Evolutionary conservation across 192 early-diverging fungal species (phyloP).

Genomic region (Mortierella alpina): DNA sequence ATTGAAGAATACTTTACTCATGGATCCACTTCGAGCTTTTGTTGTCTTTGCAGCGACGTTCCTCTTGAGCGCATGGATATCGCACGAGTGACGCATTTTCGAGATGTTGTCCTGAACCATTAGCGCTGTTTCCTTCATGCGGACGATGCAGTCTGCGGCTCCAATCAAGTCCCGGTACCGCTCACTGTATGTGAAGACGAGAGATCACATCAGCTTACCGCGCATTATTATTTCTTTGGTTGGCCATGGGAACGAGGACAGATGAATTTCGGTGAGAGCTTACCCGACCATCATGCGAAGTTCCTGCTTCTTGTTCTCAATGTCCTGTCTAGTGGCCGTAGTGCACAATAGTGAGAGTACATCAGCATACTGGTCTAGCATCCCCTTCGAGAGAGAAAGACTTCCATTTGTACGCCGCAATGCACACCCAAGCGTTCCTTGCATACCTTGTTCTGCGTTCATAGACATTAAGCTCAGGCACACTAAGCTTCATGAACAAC

Average conservation of each 20-base stretch:
- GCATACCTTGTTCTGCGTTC: constrained; percentile 61
- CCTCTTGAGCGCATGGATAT: constrained; percentile 64
- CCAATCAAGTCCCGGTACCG: constrained; percentile 88
- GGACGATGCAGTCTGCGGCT: constrained; percentile 82
- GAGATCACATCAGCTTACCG: not conserved
- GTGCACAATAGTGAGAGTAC: not conserved
- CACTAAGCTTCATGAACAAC: constrained; percentile 53
- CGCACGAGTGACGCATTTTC: constrained; percentile 67
- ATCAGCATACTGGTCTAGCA: not conserved
- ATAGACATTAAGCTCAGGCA: constrained; percentile 58
- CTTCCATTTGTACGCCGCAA: not conserved
- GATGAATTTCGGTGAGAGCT: not conserved
- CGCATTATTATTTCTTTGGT: not conserved
- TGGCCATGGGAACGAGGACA: not conserved
- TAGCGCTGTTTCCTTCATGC: constrained; percentile 71
- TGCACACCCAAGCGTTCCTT: not conserved
- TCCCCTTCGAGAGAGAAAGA: not conserved
- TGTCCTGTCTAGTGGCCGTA: constrained; percentile 66
- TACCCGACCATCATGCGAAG: constrained; percentile 89
- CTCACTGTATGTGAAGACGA: constrained; percentile 63
- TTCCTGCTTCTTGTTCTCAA: constrained; percentile 85
- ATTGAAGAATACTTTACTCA: constrained; percentile 33
- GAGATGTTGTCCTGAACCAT: constrained; percentile 66
- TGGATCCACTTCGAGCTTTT: constrained; percentile 55
- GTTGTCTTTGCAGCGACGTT: constrained; percentile 52